A percentile compares a stretch with the other conserved stretches of the same genome.
Conservation (phyloP, 257 asterid species). For the Capsicum chinense region DNA sequence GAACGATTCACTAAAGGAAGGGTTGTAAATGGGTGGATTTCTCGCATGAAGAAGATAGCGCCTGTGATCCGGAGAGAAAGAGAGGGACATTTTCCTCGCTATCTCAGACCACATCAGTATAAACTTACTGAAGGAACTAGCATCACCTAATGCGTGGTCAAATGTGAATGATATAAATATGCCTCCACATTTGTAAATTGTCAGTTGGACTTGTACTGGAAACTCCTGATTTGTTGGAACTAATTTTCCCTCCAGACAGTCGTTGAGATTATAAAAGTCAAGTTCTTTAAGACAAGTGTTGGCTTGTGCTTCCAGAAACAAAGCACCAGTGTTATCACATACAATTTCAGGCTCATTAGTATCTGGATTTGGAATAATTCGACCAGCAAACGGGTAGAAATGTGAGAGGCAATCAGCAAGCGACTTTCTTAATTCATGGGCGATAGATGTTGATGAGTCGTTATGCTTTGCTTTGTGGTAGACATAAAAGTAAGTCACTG, state of each 20-base stretch:
- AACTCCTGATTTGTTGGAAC: constrained; percentile 37
- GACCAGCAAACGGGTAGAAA: constrained; percentile 65
- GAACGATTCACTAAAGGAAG: constrained; percentile 50
- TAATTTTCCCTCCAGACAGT: constrained; percentile 45
- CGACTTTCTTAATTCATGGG: constrained; percentile 42
- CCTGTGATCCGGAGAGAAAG: constrained; percentile 52
- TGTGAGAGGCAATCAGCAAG: constrained; percentile 48
- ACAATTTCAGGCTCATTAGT: constrained; percentile 57
- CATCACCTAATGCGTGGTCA: constrained; percentile 71
- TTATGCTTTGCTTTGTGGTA: constrained; percentile 31
- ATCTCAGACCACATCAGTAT: constrained; percentile 56
- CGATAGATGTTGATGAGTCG: neutral
- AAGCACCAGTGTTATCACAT: constrained; percentile 55
- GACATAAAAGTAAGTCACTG: constrained; percentile 58
- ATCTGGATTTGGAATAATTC: constrained; percentile 41
- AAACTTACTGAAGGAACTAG: constrained; percentile 57
- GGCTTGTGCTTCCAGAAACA: constrained; percentile 52
- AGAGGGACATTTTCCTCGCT: constrained; percentile 40
- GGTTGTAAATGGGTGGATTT: constrained; percentile 48
- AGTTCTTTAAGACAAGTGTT: constrained; percentile 44
- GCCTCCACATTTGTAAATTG: constrained; percentile 50
- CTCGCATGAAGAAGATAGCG: constrained; percentile 45
- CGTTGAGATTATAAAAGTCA: constrained; percentile 52
- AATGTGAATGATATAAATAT: constrained; percentile 54
- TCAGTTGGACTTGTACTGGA: constrained; percentile 53